Evolutionary conservation across 2,329 filamentous ascomycete species (phyloP), one percentile per base, ranked within the genome.

Genomic region (Neofusicoccum sp.): DNA sequence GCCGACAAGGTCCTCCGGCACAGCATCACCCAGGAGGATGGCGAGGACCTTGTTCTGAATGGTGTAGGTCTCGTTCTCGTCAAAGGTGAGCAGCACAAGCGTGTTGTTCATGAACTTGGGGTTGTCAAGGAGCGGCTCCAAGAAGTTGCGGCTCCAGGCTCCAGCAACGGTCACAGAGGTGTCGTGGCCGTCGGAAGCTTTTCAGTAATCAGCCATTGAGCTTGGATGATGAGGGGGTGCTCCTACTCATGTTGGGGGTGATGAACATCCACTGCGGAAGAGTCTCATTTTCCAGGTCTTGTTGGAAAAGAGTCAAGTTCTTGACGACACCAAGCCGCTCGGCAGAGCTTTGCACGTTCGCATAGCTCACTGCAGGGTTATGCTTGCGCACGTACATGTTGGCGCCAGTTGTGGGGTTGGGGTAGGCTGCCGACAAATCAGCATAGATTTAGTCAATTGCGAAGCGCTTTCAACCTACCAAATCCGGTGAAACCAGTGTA

Each of bases 351-450:
- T 88, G 83, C 58, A 90, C 82, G 39, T 84, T 85, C 73, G 92
- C 84, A 76, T 86, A 91, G 61, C 89, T 80, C 63, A 93, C 79
- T 14, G 82, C n/a, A 48, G 79, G 82, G 72, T 93, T 92, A 79
- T 95, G 91, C 79, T 95, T 94, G 71, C 92, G 87, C 6, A 94
- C 90, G 73, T 95, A 95, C 78, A 89, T 86, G 70, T 93, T 90
- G 54, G 84, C 82, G 34, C 85, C 84, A 2, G 84, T 90, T 68
- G 85, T 66, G 67, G 86, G 86, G 76, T 92, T 92, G 62, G 85
- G 81, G 73, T 80, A 91, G 0, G 77, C 79, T 28, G 66, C 67
- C 22, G 3, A 90, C 90, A 7, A 39, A 14, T 49, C 34, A 41
- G 56, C 22, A 48, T 12, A 22, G 3, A 6, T 16, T 2, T 9